Evolutionary conservation across 2,329 filamentous ascomycete species (phyloP), one percentile per base, ranked within the genome.

Genomic region (Hypomyces rosellus): DNA sequence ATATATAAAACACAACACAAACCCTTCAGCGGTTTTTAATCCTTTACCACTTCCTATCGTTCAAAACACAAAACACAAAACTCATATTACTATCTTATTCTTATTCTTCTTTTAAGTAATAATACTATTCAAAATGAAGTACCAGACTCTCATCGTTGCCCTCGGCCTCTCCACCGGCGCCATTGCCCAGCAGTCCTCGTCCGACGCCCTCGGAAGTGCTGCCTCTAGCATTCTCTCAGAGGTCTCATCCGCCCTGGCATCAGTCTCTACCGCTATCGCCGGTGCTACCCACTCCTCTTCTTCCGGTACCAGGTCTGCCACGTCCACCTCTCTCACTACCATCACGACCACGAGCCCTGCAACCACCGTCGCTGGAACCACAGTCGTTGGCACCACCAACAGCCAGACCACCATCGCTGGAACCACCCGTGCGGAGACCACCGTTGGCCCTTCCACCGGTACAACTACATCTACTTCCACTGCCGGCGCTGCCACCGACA

Each of bases 101-200:
- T 44, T 18, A 5, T 44, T 30, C 41, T 12, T n/a, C 25, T 44
- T 18, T n/a, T 38, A 38, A 38, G 5, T 5, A 14, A 34, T 14
- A n/a, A 30, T 34, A 47, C 15, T 30, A 8, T 20, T 12, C 34
- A 50, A 33, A 38, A 52, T 52, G 51, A 46, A 52, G 42, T 42
- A 18, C 34, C 39, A 49, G 22, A 44, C 43, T 46, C 15, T 49
- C 42, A 40, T 52, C n/a, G 25, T 46, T 42, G 46, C 46, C 36
- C n/a, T 52, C 16, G 47, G 51, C 43, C 51, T 52, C 43, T 49
- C 46, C 20, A 43, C 46, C 30, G 43, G 48, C 18, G 38, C 37
- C 5, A 16, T 52, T 16, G 46, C 20, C 43, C 51, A 52, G 46
- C 51, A 52, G 42, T 12, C 39, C 7, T 38, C 38, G 14, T 18